A percentile compares a stretch with the other conserved stretches of the same genome.
phyloP scores from a whole-genome alignment of 805 yeast species.

The Starmerella ratchasimensis region DNA sequence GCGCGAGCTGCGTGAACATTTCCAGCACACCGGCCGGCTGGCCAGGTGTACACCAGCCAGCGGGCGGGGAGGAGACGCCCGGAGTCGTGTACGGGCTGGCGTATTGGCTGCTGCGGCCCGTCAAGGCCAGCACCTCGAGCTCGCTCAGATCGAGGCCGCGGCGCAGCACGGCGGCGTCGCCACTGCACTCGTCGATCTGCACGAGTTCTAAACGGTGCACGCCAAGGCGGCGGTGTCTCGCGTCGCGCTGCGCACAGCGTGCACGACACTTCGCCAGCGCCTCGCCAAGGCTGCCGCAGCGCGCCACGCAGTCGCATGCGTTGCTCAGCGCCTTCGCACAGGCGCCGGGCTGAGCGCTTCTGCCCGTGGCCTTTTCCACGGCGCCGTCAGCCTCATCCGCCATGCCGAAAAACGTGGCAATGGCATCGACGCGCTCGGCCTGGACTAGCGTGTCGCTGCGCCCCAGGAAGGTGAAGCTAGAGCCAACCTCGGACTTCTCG shows the following conservation, averaged over 20 bases:
- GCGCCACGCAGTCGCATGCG: too few species aligned
- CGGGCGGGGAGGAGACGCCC: too few species aligned
- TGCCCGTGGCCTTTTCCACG: not conserved
- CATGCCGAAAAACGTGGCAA: constrained; percentile 10
- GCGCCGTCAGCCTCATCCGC: too few species aligned
- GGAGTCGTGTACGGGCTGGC: too few species aligned
- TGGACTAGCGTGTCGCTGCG: constrained; percentile 14
- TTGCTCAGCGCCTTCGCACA: too few species aligned
- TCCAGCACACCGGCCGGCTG: constrained; percentile 10
- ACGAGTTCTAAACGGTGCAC: constrained; percentile 10
- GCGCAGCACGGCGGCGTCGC: constrained; percentile 5
- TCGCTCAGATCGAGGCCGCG: constrained; percentile 8
- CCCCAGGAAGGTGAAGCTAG: constrained; percentile 23
- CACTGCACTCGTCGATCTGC: constrained; percentile 9
- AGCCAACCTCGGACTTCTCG: constrained; percentile 20
- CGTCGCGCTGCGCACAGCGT: not conserved
- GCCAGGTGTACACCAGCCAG: too few species aligned
- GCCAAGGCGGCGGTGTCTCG: constrained; percentile 1
- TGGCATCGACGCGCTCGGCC: constrained; percentile 8
- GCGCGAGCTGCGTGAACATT: constrained; percentile 2
- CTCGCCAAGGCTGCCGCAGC: not conserved
- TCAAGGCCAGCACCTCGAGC: constrained; percentile 12
- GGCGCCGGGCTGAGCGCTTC: too few species aligned
- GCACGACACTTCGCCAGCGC: not conserved
- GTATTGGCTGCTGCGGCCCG: constrained; percentile 10